These are phyloP conservation scores for Termitomyces sp. DNA, from an alignment of 768 basidiomycete species.

Conservation along the genomic window DNA sequence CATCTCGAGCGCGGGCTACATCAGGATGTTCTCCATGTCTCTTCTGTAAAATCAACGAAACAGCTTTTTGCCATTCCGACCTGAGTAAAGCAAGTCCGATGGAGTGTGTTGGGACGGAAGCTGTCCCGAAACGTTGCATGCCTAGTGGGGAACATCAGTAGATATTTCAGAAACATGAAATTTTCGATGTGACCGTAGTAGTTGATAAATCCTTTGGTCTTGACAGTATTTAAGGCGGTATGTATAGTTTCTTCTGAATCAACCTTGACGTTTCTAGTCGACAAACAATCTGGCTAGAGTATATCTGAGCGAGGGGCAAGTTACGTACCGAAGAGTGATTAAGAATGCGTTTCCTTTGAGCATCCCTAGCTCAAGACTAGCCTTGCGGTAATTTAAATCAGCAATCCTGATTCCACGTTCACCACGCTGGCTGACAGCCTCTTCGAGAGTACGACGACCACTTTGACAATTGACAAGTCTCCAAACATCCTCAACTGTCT, in stretches of 20 bases:
- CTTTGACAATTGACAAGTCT: conserved; percentile 65
- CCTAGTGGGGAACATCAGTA: conserved; percentile 37
- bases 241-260: conserved; percentile 70
- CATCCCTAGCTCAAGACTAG: conserved; percentile 88
- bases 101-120: conserved; percentile 90
- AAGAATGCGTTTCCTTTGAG: conserved; percentile 94
- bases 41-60: conserved; percentile 73
- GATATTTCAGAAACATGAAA: neutral
- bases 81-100: conserved; percentile 88
- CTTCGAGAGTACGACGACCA: conserved; percentile 45
- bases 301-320: neutral
- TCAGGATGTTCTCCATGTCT: conserved; percentile 93
- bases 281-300: neutral
- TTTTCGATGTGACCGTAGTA: conserved; percentile 69
- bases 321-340: conserved; percentile 80
- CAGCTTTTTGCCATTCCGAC: conserved; percentile 86
- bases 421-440: conserved; percentile 66
- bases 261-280: conserved; percentile 76
- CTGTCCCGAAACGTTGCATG: conserved; percentile 99
- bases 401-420: conserved; percentile 87
- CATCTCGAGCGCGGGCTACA: conserved; percentile 74
- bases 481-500: conserved; percentile 84
- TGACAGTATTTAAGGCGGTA: conserved; percentile 68
- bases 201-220: conserved; percentile 90
- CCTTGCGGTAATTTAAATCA: conserved; percentile 81